Evolutionary conservation across 2,329 filamentous ascomycete species (phyloP), one percentile per base, ranked within the genome.

Genomic region (Thelonectria olida): DNA sequence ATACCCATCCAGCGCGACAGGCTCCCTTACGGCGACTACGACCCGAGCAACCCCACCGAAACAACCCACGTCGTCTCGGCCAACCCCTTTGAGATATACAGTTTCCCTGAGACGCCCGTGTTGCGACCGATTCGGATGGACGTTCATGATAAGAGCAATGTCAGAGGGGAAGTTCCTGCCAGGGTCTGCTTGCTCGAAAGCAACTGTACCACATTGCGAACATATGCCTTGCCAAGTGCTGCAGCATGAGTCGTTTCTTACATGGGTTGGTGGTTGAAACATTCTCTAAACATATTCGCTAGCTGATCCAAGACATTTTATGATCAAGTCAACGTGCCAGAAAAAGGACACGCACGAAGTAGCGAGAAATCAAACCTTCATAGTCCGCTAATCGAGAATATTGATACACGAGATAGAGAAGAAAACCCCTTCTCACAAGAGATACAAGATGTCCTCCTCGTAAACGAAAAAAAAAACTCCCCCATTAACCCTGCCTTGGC

Each of bases 171-270:
- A 23, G 72, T 86, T 10, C 82, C 85, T 1, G 75, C 79, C 3
- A 78, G 85, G 49, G 74, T 87, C 4, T 85, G 82, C 61, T 72
- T 88, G 8, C 71, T 88, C 8, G 81, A 81, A 15, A 77, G 75
- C 22, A 83, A 85, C 61, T 75, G 78, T 52, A 76, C 79, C 19
- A 80, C 76, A 4, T 82, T 84, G 67, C 81, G 77, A 54, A 82
- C 83, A 1, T 86, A 83, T 68, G 72, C 76, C 1, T 65, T 87
- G 13, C 71, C 72, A 20, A 25, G 17, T 7, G 13, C 49, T 27
- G 17, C n/a, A 17, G 28, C 36, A 39, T 56, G 22, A 49, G 15
- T 28, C 8, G 9, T 38, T 27, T n/a, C n/a, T n/a, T n/a, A n/a
- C n/a, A n/a, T n/a, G n/a, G n/a, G n/a, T n/a, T n/a, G n/a, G n/a